Base-by-base conservation (phyloP, 2,329 filamentous ascomycete species). In the Beauveria rudraprayagi region DNA sequence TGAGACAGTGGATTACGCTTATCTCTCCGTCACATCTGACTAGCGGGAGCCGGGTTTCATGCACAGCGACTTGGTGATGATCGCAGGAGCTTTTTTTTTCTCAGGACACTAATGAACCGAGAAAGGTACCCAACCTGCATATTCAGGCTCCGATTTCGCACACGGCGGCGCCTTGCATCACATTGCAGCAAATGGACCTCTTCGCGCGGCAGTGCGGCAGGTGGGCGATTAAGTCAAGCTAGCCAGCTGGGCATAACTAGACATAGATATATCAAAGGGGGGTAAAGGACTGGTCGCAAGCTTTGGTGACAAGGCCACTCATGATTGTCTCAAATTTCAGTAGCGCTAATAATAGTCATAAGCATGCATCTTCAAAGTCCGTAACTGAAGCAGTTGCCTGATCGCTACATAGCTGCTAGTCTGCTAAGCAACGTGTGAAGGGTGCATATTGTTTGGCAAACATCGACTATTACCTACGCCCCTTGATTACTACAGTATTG, bases 11-110 rank as follows among this genome's bases (percentile, higher is more conserved):
- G 57, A 60, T 60, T 60, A 60, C 57, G 57, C 57, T 60, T 60
- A 60, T 60, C 57, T 60, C 57, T 53, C 57, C 57, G 57, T 60
- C 57, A 60, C 57, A 53, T 60, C 57, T 60, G 48, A 60, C 57
- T 53, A 53, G 37, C n/a, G 44, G 46, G 24, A 16, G 26, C 48
- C 26, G 22, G 24, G 47, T 17, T 51, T 50, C 57, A 60, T 50
- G 53, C n/a, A 34, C 40, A 26, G 19, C 41, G 28, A 30, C 37
- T 41, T 37, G 26, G 40, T 26, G 17, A 17, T n/a, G 11, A 26
- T 26, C 26, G 11, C 53, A 30, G 51, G 30, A 28, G 37, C 22
- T 52, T 22, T 22, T 22, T 22, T 22, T 22, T 22, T 37, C n/a
- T n/a, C 40, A 44, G 16, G n/a, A 51, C 40, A 26, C 17, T 11